Conservation (phyloP, 352 stramenopile species). For the Globisporangium nodosum region DNA sequence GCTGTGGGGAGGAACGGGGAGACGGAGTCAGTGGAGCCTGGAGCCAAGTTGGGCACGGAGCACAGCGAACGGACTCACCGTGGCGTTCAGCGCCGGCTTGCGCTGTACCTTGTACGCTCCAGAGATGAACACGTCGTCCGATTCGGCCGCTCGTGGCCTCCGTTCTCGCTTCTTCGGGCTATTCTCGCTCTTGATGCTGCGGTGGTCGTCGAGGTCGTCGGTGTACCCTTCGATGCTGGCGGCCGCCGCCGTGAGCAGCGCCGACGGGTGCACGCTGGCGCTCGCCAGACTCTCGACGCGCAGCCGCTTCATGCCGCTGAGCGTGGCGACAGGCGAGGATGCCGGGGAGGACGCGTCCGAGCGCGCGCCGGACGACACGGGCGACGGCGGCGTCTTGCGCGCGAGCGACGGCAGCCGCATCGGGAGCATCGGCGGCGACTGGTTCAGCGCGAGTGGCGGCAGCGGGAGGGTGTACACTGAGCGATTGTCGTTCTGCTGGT, state of each 20-base stretch:
- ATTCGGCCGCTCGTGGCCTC: not conserved
- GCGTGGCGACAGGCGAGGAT: not conserved
- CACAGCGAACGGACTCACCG: slow-evolving; percentile 14
- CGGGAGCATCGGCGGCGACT: not conserved
- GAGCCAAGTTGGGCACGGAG: not conserved
- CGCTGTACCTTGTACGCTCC: slow-evolving; percentile 25
- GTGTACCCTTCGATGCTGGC: not conserved
- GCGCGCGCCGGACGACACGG: not conserved
- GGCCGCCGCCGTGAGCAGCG: not conserved
- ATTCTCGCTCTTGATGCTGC: not conserved
- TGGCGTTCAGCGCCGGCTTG: slow-evolving; percentile 28
- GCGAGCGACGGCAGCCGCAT: slow-evolving; percentile 4
- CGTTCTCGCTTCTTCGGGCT: not conserved
- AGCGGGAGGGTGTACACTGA: not conserved
- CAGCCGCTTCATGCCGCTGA: slow-evolving; percentile 3
- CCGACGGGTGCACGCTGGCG: slow-evolving; percentile 7
- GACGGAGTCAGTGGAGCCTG: not conserved
- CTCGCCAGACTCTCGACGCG: not conserved
- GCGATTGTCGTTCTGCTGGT: not conserved
- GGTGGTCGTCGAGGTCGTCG: not conserved
- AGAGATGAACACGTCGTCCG: slow-evolving; percentile 29
- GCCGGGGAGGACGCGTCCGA: not conserved
- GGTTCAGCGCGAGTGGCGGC: slow-evolving; percentile 4
- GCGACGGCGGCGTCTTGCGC: not conserved
- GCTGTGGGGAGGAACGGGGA: slow-evolving; percentile 13